Percentiles rank a stretch among this genome's conserved stretches.
Evolutionary conservation across 306 rosid genomes (phyloP).

Genomic region (Ammopiptanthus mongolicus): DNA sequence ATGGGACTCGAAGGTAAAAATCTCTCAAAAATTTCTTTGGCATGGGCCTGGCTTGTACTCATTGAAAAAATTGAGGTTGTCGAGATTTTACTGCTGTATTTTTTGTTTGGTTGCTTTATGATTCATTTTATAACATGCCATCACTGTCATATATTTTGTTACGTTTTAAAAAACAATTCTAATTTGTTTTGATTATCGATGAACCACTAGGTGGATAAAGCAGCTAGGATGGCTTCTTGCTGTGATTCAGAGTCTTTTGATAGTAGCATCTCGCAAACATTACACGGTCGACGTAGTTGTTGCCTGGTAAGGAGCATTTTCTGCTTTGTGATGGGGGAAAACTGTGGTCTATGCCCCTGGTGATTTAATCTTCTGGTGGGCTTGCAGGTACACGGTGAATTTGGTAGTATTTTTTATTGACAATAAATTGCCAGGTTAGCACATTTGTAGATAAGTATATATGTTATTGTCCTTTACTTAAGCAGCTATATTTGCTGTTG

Average conservation of each 20-base stretch:
- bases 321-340: neutral
- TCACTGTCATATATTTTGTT: neutral
- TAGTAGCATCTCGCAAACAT: slow-evolving; percentile 97
- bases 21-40: neutral
- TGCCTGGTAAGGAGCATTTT: slow-evolving; percentile 63
- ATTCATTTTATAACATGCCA: neutral
- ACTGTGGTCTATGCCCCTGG: neutral
- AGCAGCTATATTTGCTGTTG: neutral
- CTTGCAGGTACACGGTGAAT: slow-evolving; percentile 91
- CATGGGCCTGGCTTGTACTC: neutral
- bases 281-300: slow-evolving; percentile 97
- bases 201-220: slow-evolving; percentile 57
- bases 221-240: slow-evolving; percentile 88
- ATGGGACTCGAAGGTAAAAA: slow-evolving; percentile 70
- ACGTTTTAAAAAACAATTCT: neutral
- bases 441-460: neutral
- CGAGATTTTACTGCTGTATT: neutral
- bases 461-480: slow-evolving; percentile 5
- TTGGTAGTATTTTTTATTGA: slow-evolving; percentile 86
- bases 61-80: neutral
- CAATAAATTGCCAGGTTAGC: slow-evolving; percentile 80
- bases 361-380: slow-evolving; percentile 16
- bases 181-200: slow-evolving; percentile 18
- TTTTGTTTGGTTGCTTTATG: neutral
- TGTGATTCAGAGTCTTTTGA: slow-evolving; percentile 76